These are phyloP conservation scores for Trametes sp. DNA, from an alignment of 1,284 basidiomycete species.

Conservation along the genomic window DNA sequence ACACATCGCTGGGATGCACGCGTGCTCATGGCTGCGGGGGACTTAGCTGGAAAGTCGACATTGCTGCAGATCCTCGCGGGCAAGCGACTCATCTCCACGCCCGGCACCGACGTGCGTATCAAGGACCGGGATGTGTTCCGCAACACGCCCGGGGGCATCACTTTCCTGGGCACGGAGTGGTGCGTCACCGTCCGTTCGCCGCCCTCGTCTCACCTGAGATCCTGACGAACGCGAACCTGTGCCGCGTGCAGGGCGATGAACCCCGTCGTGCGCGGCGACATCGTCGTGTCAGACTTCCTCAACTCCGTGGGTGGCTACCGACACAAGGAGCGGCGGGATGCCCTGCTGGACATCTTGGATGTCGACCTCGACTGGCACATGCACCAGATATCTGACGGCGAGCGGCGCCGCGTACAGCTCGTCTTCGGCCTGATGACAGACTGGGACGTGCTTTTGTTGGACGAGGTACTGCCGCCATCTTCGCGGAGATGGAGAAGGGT, in stretches of 20 bases:
- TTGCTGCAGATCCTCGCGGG: slow-evolving; percentile 94
- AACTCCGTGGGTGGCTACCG: slow-evolving; percentile 97
- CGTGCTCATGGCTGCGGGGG: not conserved
- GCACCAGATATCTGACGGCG: slow-evolving; percentile 95
- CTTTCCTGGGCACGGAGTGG: slow-evolving; percentile 95
- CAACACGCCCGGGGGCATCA: slow-evolving; percentile 75
- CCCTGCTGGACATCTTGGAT: slow-evolving; percentile 90
- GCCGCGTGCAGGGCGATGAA: slow-evolving; percentile 80
- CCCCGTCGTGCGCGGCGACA: slow-evolving; percentile 93
- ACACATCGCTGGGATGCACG: not conserved
- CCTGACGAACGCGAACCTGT: not conserved
- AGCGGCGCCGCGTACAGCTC: slow-evolving; percentile 92
- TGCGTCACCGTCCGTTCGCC: slow-evolving; percentile 41
- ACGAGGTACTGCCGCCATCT: slow-evolving; percentile 70
- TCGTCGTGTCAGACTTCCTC: slow-evolving; percentile 88
- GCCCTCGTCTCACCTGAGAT: not conserved
- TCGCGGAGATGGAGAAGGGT: not conserved
- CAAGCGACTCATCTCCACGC: slow-evolving; percentile 77
- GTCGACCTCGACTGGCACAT: slow-evolving; percentile 95
- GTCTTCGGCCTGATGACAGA: slow-evolving; percentile 97
- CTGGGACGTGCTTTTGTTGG: slow-evolving; percentile 93
- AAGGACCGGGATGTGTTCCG: slow-evolving; percentile 88
- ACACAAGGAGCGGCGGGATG: slow-evolving; percentile 89
- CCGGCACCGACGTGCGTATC: slow-evolving; percentile 73
- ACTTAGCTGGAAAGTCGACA: slow-evolving; percentile 91